Base-by-base conservation (phyloP, 1,139 yeast genomes). In the Arxiozyma slooffiae region DNA sequence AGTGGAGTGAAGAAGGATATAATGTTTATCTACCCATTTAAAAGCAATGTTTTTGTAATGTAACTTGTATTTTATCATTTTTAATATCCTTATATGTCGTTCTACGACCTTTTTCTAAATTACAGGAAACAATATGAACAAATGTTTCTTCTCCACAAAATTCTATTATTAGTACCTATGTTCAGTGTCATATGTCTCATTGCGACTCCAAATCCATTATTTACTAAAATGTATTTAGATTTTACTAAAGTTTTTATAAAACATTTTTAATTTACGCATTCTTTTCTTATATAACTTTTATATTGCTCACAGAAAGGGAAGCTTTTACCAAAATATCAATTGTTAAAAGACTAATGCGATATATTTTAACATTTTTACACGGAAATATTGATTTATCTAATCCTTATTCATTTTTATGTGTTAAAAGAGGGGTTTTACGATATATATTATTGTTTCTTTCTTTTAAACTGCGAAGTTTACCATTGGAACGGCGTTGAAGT, bases 241-340 rank as follows among this genome's bases (percentile, higher is more conserved):
- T 96, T 97, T 0, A 60, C 85, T 1, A 73, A 95, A 50, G 98
- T 63, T 80, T 90, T 1, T 92, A 92, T 67, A 98, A 94, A 67
- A 96, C 97, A 0, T 87, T 94, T 68, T 97, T 90, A 44, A 86
- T 92, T 43, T 94, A 92, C 66, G 89, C 97, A 3, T 92, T 92
- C 67, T 90, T 87, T 70, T 78, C 92, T 23, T 73, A 90, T 40
- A 71, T 94, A 51, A 88, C 95, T 1, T 80, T 82, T 55, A 78
- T 88, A 73, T 75, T 92, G 14, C 97, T 97, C 0, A 98, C 98
- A 26, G 98, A 92, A 64, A 71, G 95, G 47, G 80, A 80, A 56
- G 87, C 92, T 39, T 83, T 92, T n/a, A 62, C 67, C 38, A 79
- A 86, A 48, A 70, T 73, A 57, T 77, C 92, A 8, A 78, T 86